Evolutionary conservation across 805 yeast genomes (phyloP), one percentile per base, ranked within the genome.

Genomic region (Wickerhamiella musiphila): DNA sequence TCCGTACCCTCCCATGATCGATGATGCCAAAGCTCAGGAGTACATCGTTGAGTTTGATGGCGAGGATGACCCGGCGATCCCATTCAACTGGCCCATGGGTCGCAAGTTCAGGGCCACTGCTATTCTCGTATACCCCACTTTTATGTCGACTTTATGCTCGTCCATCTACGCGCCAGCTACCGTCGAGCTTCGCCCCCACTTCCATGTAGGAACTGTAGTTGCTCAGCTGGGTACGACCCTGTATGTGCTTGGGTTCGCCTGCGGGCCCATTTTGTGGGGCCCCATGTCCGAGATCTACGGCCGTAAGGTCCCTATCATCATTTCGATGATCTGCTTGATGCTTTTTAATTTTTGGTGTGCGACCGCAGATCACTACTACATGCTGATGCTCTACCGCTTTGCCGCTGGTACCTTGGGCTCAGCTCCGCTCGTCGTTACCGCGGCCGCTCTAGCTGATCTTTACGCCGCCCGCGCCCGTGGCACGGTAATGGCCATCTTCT

Each of bases 191-290:
- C 60, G 67, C 35, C 56, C 39, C 27, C 56, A 64, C 29, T 83
- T 56, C 52, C 66, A 66, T 35, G 72, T 83, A 30, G 74, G 78
- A 24, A 38, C 46, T 4, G 78, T 70, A 10, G 83, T 73, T 11
- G 76, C 76, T 11, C 66, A 78, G 14, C 61, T 86, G 31, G 78
- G 83, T 35, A 66, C 82, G 11, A 70, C 94, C 0, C 60, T 83
- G 12, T 84, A 68, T 46, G 93, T 86, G 10, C 52, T 83, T 27
- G 96, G 95, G 10, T 83, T 82, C 54, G 94, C 94, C 1, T 65
- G 82, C 1, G 94, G 95, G 17, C 95, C 96, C 3, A 61, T 82
- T 29, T 47, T 81, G 27, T 83, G 86, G 78, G 93, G 90, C 20
- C 93, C 93, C 4, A 51, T 79, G 21, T 73, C 84, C n/a, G 93